Percentiles rank a stretch among this genome's conserved stretches.
phyloP scores from a whole-genome alignment of 192 early-diverging fungal genomes.

The Coemansia sp. region DNA sequence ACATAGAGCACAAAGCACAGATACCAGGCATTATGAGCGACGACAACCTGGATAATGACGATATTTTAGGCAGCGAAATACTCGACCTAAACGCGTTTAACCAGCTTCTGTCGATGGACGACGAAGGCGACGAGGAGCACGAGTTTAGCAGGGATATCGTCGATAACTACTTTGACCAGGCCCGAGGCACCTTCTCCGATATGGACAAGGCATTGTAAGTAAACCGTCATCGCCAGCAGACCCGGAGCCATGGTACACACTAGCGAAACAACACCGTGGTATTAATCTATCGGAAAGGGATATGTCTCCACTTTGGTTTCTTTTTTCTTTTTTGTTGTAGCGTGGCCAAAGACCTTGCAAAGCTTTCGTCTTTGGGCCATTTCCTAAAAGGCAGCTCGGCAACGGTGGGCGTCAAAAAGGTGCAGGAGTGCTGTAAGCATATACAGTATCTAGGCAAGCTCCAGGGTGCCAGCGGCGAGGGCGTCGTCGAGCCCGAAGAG shows the following conservation, averaged over 20 bases:
- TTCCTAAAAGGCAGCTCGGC: constrained; percentile 92
- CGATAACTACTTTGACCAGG: constrained; percentile 81
- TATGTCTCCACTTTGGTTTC: not conserved
- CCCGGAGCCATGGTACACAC: too few relatives aligned
- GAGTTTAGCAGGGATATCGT: constrained; percentile 72
- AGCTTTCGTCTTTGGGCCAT: constrained; percentile 79
- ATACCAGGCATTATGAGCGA: too few relatives aligned
- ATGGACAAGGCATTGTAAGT: constrained; percentile 68
- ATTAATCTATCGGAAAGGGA: too few relatives aligned
- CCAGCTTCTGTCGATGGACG: constrained; percentile 90
- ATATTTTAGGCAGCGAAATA: constrained; percentile 56
- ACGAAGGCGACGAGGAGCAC: constrained; percentile 85
- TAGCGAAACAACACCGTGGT: not conserved
- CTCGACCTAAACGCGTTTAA: constrained; percentile 81
- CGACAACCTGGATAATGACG: constrained; percentile 32
- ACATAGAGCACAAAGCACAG: too few relatives aligned
- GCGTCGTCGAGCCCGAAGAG: constrained; percentile 54
- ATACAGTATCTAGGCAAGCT: constrained; percentile 81
- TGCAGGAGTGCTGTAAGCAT: constrained; percentile 78
- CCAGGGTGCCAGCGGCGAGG: constrained; percentile 40
- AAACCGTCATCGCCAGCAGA: not conserved
- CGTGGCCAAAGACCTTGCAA: constrained; percentile 57
- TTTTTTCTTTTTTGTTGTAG: constrained; percentile 2
- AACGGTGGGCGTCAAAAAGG: constrained; percentile 74
- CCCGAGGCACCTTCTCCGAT: constrained; percentile 68